Evolutionary conservation across 1,284 basidiomycete genomes (phyloP).

Genomic region (Violaceomyces palustris): DNA sequence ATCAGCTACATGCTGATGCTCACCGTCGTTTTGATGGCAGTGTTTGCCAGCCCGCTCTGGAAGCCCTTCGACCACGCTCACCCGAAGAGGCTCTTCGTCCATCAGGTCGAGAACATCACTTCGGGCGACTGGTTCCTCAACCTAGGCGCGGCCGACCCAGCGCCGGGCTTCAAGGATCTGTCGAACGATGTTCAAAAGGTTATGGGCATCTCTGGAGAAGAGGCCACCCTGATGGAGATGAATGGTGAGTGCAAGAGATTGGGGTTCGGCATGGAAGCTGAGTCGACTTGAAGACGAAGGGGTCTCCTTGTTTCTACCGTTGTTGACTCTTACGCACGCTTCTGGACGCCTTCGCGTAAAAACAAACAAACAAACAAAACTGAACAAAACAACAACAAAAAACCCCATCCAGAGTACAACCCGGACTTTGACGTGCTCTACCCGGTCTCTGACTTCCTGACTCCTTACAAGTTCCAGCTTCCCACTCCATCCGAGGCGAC

Average conservation of each 20-base stretch:
- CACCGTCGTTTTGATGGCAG: constrained; percentile 59
- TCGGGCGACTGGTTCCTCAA: constrained; percentile 73
- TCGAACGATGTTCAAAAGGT: constrained; percentile 62
- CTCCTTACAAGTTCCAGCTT: constrained; percentile 69
- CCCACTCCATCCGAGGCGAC: constrained; percentile 54
- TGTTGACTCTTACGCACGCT: no score
- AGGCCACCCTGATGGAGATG: constrained; percentile 48
- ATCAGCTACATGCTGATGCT: constrained; percentile 58
- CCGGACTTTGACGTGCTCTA: constrained; percentile 61
- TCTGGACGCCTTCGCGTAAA: no score
- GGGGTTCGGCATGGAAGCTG: not conserved
- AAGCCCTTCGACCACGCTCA: constrained; percentile 75
- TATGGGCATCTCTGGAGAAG: constrained; percentile 58
- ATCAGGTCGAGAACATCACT: constrained; percentile 73
- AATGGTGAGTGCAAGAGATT: constrained; percentile 28
- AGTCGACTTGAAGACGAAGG: no score
- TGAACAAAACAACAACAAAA: no score
- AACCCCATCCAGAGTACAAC: no score
- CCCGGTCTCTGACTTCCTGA: constrained; percentile 65
- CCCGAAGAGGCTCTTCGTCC: constrained; percentile 78
- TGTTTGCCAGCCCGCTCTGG: constrained; percentile 60
- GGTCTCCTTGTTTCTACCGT: no score
- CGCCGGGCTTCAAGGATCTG: constrained; percentile 67
- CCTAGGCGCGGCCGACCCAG: constrained; percentile 76
- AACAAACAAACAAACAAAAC: no score